Evolutionary conservation across 108 stramenopile genomes (phyloP).

Genomic region (Skeletonema menzelii): DNA sequence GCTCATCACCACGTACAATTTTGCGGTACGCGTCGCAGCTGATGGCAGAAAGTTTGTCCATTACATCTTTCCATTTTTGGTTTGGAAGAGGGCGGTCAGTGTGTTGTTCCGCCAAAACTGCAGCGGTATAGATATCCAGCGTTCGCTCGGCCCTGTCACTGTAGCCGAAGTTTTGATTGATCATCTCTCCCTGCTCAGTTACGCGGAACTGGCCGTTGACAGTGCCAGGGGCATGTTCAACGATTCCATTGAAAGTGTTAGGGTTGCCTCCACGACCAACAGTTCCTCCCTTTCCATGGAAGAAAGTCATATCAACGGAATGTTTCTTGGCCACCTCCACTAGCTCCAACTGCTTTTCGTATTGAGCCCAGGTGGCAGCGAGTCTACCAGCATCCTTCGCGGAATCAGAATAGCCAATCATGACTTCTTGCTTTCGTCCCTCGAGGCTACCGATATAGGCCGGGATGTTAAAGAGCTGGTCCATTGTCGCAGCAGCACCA

Average conservation of each 20-base stretch:
- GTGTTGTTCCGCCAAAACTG: slow-evolving; percentile 86
- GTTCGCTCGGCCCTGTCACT: slow-evolving; percentile 86
- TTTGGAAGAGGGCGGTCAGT: slow-evolving; percentile 57
- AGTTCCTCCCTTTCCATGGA: slow-evolving; percentile 82
- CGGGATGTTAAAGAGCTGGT: slow-evolving; percentile 80
- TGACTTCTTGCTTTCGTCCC: slow-evolving; percentile 91
- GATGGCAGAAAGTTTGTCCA: slow-evolving; percentile 84
- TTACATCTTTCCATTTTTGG: slow-evolving; percentile 80
- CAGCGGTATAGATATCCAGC: slow-evolving; percentile 95
- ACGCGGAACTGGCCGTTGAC: slow-evolving; percentile 97
- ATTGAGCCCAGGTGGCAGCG: slow-evolving; percentile 96
- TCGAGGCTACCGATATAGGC: slow-evolving; percentile 87
- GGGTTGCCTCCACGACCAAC: slow-evolving; percentile 88
- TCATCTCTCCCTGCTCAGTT: slow-evolving; percentile 99
- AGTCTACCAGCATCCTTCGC: slow-evolving; percentile 98
- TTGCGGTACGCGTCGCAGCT: slow-evolving; percentile 90
- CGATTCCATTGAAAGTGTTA: slow-evolving; percentile 76
- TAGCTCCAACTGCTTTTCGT: slow-evolving; percentile 89
- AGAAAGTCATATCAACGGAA: slow-evolving; percentile 80
- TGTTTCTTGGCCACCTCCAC: slow-evolving; percentile 65
- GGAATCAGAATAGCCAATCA: slow-evolving; percentile 97
- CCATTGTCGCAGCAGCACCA: slow-evolving; percentile 87
- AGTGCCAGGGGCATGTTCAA: slow-evolving; percentile 91
- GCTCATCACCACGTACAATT: slow-evolving; percentile 82
- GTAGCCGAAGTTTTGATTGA: slow-evolving; percentile 96